Percentiles rank a stretch among this genome's conserved stretches.
Conservation (phyloP, 805 yeast genomes). For the Candida vartiovaarae region DNA sequence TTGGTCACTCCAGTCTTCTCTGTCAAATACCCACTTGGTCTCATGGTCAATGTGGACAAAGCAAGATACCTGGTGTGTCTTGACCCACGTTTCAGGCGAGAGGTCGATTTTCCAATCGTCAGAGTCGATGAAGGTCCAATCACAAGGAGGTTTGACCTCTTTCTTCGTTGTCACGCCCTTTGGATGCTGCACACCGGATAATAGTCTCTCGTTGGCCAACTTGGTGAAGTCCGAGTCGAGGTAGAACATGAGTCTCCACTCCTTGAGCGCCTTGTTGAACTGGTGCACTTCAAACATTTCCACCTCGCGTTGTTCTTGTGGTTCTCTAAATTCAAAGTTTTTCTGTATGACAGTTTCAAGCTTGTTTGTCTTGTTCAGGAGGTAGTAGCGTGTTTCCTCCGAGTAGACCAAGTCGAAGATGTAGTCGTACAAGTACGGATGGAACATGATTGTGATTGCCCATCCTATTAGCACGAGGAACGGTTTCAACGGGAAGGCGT, state of each 20-base stretch:
- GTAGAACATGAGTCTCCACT: conserved; percentile 62
- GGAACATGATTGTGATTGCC: conserved; percentile 36
- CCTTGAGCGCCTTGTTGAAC: conserved; percentile 38
- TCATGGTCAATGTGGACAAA: conserved; percentile 61
- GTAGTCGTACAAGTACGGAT: conserved; percentile 46
- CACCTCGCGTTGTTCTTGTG: conserved; percentile 41
- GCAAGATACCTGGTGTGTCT: conserved; percentile 32
- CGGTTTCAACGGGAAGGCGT: conserved; percentile 29
- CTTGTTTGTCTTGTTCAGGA: conserved; percentile 41
- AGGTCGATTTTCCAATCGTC: conserved; percentile 62
- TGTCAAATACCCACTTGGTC: conserved; percentile 84
- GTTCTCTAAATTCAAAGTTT: conserved; percentile 33
- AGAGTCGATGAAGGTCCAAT: conserved; percentile 44
- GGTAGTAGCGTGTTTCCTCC: conserved; percentile 55
- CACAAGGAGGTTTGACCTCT: conserved; percentile 45
- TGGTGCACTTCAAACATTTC: conserved; percentile 66
- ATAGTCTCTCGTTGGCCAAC: conserved; percentile 33
- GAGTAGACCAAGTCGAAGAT: conserved; percentile 44
- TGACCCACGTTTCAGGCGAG: conserved; percentile 59
- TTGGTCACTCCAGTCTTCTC: conserved; percentile 19
- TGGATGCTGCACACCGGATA: not conserved
- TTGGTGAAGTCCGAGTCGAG: conserved; percentile 46
- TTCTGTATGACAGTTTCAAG: conserved; percentile 37
- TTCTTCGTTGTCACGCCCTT: not conserved
- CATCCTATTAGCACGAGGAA: conserved; percentile 39